Conservation (phyloP, 2,329 filamentous ascomycete genomes). For the Fusarium mangiferae region DNA sequence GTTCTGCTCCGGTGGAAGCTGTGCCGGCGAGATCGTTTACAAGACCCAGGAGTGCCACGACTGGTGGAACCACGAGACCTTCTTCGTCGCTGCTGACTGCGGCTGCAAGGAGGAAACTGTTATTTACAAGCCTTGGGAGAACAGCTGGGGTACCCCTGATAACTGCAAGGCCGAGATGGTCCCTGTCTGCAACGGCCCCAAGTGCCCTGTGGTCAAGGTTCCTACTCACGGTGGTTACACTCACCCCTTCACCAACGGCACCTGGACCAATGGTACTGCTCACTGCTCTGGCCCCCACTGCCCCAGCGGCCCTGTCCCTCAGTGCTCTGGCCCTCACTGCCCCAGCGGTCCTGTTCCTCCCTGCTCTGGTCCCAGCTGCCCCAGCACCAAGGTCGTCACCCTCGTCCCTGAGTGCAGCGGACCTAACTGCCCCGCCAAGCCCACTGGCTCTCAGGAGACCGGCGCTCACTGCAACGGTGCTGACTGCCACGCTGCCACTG, state of each 20-base stretch:
- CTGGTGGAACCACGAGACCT: slow-evolving; percentile 18
- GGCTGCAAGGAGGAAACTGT: slow-evolving; percentile 19
- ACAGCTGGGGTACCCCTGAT: slow-evolving; percentile 7
- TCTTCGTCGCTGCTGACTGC: slow-evolving; percentile 26
- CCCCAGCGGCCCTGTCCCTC: not conserved
- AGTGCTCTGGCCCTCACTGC: too few species aligned
- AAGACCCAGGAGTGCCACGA: slow-evolving; percentile 30
- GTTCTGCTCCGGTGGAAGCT: slow-evolving; percentile 15
- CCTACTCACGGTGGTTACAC: not conserved
- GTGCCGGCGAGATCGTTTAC: slow-evolving; percentile 32
- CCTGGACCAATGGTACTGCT: not conserved
- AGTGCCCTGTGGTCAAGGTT: slow-evolving; percentile 4
- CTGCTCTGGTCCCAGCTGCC: not conserved
- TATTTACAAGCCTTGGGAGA: slow-evolving; percentile 39
- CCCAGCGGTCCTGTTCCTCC: not conserved
- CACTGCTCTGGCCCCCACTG: not conserved
- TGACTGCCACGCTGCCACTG: not conserved
- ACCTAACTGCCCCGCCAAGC: not conserved
- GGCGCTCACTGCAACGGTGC: not conserved
- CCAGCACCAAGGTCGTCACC: not conserved
- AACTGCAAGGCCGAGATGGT: not conserved
- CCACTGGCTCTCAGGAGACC: not conserved
- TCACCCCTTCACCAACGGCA: not conserved
- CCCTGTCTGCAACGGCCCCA: not conserved
- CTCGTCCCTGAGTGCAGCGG: not conserved